phyloP scores from a whole-genome alignment of 345 rosid genomes.

The Psidium guajava region DNA sequence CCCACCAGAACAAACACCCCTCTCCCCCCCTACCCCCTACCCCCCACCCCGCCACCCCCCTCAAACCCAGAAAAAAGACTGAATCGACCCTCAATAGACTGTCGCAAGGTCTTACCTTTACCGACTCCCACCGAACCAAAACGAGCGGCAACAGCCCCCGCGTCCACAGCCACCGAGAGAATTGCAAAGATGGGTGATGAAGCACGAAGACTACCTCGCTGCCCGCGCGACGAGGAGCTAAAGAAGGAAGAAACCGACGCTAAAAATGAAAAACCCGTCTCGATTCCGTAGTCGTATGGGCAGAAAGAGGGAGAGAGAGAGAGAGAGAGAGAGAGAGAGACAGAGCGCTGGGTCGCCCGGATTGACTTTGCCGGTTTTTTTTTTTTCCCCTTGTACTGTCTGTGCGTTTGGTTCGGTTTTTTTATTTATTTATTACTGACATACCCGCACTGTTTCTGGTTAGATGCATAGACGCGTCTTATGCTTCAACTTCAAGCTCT shows the following conservation, averaged over 20 bases:
- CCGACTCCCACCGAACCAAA: neutral
- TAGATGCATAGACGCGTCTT: neutral
- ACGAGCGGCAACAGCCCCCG: neutral
- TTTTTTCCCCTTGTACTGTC: neutral
- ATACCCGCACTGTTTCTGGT: neutral
- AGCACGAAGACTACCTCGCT: neutral
- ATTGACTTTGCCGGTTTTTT: neutral
- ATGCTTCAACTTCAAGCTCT: constrained; percentile 5
- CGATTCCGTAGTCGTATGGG: neutral
- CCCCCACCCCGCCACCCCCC: no score
- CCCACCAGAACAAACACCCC: neutral
- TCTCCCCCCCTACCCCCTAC: neutral
- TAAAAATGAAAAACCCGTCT: constrained; percentile 1
- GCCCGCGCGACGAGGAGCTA: neutral
- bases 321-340: neutral
- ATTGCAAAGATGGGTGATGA: neutral
- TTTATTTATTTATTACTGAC: neutral
- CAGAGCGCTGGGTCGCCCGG: neutral
- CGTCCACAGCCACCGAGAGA: neutral
- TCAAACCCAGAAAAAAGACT: no score
- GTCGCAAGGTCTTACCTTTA: neutral
- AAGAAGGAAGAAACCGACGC: neutral
- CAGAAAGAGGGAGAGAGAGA: neutral
- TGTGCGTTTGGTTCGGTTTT: neutral
- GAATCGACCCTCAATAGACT: neutral